These are phyloP conservation scores for Sporobolomyces pararoseus DNA, from an alignment of 768 basidiomycete species.

Conservation along the genomic window DNA sequence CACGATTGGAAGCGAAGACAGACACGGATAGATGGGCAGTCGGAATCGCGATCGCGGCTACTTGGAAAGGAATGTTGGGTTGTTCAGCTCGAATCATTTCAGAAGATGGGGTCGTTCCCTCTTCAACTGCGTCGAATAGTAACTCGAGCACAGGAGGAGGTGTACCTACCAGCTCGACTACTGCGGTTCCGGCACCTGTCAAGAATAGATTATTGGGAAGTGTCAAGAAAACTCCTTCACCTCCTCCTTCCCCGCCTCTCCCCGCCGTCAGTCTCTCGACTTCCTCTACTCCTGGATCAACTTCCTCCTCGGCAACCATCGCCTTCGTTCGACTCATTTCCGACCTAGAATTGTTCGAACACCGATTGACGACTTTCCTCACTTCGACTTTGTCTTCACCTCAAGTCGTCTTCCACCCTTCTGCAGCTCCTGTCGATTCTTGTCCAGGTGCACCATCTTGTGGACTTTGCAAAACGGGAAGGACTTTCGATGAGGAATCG, in stretches of 20 bases:
- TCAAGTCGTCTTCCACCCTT: constrained; percentile 18
- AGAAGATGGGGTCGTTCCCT: constrained; percentile 8
- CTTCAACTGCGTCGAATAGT: background rate
- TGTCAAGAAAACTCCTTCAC: constrained; percentile 36
- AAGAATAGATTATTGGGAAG: constrained; percentile 28
- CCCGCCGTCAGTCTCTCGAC: background rate
- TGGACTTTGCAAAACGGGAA: constrained; percentile 39
- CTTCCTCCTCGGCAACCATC: constrained; percentile 8
- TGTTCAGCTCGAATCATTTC: constrained; percentile 23
- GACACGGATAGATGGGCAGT: constrained; percentile 45
- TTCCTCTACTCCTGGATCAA: background rate
- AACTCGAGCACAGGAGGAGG: background rate
- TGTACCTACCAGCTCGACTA: background rate
- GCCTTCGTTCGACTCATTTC: constrained; percentile 37
- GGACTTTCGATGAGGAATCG: constrained; percentile 41
- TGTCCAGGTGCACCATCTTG: constrained; percentile 27
- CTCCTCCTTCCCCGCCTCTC: constrained; percentile 36
- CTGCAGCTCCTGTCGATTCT: background rate
- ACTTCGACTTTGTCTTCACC: constrained; percentile 19
- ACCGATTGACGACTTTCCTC: constrained; percentile 29
- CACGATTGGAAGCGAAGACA: constrained; percentile 30
- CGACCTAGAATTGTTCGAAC: constrained; percentile 40
- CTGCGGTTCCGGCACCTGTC: background rate
- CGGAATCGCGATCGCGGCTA: constrained; percentile 35
- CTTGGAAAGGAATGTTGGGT: constrained; percentile 46